Conservation (phyloP, 2,329 filamentous ascomycete species). For the Huntiella decipiens region DNA sequence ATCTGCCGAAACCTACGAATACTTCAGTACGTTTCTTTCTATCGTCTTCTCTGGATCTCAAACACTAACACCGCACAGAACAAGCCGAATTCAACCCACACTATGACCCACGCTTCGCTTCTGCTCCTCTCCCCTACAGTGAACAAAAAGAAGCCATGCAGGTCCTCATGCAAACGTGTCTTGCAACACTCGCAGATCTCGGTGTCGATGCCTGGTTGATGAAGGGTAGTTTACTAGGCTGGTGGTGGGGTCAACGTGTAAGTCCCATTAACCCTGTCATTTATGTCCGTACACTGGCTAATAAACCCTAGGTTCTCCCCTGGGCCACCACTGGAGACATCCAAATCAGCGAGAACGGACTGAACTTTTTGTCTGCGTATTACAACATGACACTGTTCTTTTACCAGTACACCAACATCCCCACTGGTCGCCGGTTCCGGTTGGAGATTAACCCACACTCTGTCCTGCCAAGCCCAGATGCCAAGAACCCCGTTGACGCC, state of each 20-base stretch:
- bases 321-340: slow-evolving; percentile 67
- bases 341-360: slow-evolving; percentile 47
- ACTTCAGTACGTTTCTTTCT: slow-evolving; percentile 5
- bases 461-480: slow-evolving; percentile 18
- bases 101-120: slow-evolving; percentile 23
- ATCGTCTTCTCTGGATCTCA: neutral
- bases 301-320: slow-evolving; percentile 37
- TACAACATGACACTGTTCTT: slow-evolving; percentile 40
- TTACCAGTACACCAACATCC: slow-evolving; percentile 22
- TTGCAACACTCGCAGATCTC: slow-evolving; percentile 45
- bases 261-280: slow-evolving; percentile 8
- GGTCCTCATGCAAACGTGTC: slow-evolving; percentile 52
- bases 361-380: slow-evolving; percentile 44
- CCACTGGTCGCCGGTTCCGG: slow-evolving; percentile 25
- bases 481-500: slow-evolving; percentile 20
- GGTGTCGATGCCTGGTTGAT: slow-evolving; percentile 66
- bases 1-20: slow-evolving; percentile 1
- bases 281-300: neutral
- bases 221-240: slow-evolving; percentile 66
- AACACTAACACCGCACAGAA: slow-evolving; percentile 4
- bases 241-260: slow-evolving; percentile 59
- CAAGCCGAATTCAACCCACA: slow-evolving; percentile 15
- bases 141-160: slow-evolving; percentile 42
- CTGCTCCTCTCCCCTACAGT: slow-evolving; percentile 26
- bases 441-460: slow-evolving; percentile 31